phyloP scores from a whole-genome alignment of 331 rosid species.

The Ulmus americana region DNA sequence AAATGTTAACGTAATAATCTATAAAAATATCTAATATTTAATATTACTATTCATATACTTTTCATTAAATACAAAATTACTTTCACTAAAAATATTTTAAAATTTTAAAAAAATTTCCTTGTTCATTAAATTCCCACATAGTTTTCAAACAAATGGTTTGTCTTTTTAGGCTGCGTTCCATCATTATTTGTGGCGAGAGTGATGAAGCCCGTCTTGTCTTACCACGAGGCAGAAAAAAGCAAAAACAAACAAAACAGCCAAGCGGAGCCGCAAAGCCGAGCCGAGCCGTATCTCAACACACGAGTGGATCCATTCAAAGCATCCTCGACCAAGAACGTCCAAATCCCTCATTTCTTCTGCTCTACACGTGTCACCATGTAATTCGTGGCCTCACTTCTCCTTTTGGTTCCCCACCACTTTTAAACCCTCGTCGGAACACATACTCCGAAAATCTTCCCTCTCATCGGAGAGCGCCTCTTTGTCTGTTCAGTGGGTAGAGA shows the following conservation, averaged over 20 bases:
- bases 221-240: conserved; percentile 9
- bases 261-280: conserved; percentile 1
- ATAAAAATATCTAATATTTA: too few relatives aligned
- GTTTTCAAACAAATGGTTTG: neutral
- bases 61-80: too few relatives aligned
- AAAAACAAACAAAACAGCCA: neutral
- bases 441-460: conserved; percentile 31
- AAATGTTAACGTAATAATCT: too few relatives aligned
- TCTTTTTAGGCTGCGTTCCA: neutral
- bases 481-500: conserved; percentile 29
- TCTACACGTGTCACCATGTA: conserved; percentile 27
- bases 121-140: too few relatives aligned
- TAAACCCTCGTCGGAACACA: conserved; percentile 42
- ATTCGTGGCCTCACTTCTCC: conserved; percentile 8
- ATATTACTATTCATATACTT: too few relatives aligned
- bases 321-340: conserved; percentile 42
- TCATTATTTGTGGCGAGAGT: neutral
- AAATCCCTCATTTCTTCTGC: conserved; percentile 21
- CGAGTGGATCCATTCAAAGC: conserved; percentile 17
- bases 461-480: conserved; percentile 28
- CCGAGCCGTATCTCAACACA: conserved; percentile 7
- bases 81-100: too few relatives aligned
- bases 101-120: too few relatives aligned
- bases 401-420: conserved; percentile 20
- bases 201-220: neutral